Conservation (phyloP, 2,329 filamentous ascomycete species). For the Fusarium sp. region DNA sequence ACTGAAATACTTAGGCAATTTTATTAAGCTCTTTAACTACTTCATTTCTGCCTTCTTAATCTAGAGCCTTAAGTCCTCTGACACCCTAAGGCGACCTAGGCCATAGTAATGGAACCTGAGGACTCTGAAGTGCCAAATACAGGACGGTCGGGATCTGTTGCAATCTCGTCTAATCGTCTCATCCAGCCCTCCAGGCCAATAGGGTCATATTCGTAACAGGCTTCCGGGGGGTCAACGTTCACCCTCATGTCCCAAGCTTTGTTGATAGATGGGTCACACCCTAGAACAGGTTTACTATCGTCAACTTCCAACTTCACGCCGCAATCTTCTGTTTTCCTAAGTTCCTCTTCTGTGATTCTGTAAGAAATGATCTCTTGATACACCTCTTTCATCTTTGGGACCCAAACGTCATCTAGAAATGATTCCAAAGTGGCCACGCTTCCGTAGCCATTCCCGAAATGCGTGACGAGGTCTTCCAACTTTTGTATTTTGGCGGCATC, state of each 20-base stretch:
- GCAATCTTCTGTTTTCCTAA: not conserved
- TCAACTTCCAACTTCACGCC: too few relatives aligned
- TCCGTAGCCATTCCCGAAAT: rapidly evolving
- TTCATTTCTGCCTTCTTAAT: too few relatives aligned
- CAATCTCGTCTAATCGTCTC: rapidly evolving
- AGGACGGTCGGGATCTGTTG: not conserved
- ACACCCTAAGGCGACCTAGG: too few relatives aligned
- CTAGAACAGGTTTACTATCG: too few relatives aligned
- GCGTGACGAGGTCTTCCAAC: rapidly evolving
- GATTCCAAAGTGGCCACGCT: rapidly evolving
- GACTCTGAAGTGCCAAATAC: rapidly evolving
- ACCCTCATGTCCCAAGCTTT: not conserved
- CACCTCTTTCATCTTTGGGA: not conserved
- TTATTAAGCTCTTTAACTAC: too few relatives aligned
- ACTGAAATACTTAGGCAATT: too few relatives aligned
- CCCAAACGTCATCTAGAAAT: not conserved
- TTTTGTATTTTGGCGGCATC: rapidly evolving
- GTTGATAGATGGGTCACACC: too few relatives aligned
- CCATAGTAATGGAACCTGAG: rapidly evolving
- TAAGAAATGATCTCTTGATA: rapidly evolving
- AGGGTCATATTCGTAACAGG: rapidly evolving
- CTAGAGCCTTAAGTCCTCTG: too few relatives aligned
- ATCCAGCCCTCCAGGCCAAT: not conserved
- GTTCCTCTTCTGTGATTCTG: rapidly evolving
- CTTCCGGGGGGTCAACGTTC: not conserved